phyloP scores from a whole-genome alignment of 2,329 filamentous ascomycete genomes.

The Colletotrichum orbiculare region DNA sequence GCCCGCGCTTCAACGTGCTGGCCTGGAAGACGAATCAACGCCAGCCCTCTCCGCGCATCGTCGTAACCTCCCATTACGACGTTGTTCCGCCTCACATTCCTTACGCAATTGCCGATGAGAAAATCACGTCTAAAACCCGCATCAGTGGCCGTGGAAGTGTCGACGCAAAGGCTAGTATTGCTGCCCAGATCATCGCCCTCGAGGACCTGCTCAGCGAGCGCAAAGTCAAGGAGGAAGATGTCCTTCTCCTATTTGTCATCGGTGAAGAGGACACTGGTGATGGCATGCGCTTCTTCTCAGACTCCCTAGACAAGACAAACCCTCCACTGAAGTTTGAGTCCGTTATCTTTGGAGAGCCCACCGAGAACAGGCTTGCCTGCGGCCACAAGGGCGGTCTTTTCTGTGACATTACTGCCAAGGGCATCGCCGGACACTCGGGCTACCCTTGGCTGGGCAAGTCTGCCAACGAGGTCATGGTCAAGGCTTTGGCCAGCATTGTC shows the following conservation, averaged over 20 bases:
- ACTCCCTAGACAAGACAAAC: conserved; percentile 45
- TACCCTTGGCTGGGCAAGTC: conserved; percentile 92
- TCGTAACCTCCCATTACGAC: conserved; percentile 88
- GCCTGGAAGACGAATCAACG: conserved; percentile 67
- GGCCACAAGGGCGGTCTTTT: conserved; percentile 90
- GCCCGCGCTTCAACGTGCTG: conserved; percentile 77
- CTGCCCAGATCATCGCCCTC: conserved; percentile 78
- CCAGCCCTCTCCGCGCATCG: conserved; percentile 64
- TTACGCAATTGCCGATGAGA: conserved; percentile 67
- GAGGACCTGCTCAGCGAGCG: conserved; percentile 60
- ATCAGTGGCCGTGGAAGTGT: conserved; percentile 81
- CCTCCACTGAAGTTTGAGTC: conserved; percentile 63
- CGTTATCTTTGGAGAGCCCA: conserved; percentile 93
- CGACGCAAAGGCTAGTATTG: conserved; percentile 77
- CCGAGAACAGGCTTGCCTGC: conserved; percentile 85
- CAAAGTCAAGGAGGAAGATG: conserved; percentile 58
- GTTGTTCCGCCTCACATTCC: conserved; percentile 79
- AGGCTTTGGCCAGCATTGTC: conserved; percentile 75
- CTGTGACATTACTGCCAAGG: conserved; percentile 74
- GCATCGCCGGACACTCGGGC: conserved; percentile 86
- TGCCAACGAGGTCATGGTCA: conserved; percentile 83
- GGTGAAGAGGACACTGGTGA: conserved; percentile 86
- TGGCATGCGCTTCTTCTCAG: conserved; percentile 76
- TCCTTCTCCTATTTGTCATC: conserved; percentile 76
- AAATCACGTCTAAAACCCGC: conserved; percentile 55